A percentile compares a stretch with the other conserved stretches of the same genome.
These are phyloP conservation scores for Lichtheimia ornata DNA, from an alignment of 371 early-diverging fungal species.

Conservation along the genomic window DNA sequence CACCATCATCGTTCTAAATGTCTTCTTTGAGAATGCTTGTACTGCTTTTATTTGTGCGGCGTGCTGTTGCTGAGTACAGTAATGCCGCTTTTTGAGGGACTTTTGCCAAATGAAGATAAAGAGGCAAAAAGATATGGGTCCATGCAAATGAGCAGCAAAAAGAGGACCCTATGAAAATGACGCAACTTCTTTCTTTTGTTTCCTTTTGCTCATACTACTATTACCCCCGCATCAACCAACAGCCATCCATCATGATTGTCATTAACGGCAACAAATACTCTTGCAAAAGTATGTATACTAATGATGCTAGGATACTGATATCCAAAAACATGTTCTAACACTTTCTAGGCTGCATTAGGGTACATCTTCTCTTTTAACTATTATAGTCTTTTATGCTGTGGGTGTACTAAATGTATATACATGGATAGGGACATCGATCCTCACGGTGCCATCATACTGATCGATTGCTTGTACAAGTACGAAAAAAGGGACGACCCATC, in stretches of 20 bases:
- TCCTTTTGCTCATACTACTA: neutral
- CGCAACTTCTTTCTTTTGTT: slow-evolving; percentile 1
- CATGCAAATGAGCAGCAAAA: no score
- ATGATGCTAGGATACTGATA: neutral
- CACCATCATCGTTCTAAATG: no score
- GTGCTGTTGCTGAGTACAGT: no score
- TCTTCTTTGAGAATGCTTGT: no score
- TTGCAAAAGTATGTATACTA: slow-evolving; percentile 11
- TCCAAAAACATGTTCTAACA: neutral
- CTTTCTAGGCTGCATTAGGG: slow-evolving; percentile 12
- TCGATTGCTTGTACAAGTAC: slow-evolving; percentile 17
- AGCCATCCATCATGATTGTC: slow-evolving; percentile 6
- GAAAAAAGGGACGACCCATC: slow-evolving; percentile 23
- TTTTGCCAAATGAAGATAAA: no score
- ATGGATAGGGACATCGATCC: slow-evolving; percentile 19
- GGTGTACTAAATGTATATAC: neutral
- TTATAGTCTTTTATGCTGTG: neutral
- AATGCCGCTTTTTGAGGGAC: no score
- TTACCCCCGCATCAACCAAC: no score
- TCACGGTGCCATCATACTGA: slow-evolving; percentile 19
- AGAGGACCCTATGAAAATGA: neutral
- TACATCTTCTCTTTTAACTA: neutral
- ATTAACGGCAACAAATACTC: slow-evolving; percentile 15
- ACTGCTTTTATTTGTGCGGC: no score
- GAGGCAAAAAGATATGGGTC: no score